Evolutionary conservation across 345 rosid genomes (phyloP).

Genomic region (Gossypium turneri): DNA sequence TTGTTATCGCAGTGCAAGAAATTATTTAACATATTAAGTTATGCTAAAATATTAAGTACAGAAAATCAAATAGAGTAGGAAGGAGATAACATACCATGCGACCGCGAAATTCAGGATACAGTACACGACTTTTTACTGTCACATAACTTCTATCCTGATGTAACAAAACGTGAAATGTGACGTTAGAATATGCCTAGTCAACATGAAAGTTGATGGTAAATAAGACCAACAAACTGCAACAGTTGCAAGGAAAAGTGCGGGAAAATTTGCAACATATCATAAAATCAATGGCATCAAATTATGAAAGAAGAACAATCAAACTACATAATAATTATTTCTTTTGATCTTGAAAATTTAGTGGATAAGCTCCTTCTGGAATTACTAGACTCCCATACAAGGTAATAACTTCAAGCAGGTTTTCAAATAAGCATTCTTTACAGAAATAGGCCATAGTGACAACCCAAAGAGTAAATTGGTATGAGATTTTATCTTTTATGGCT

Average conservation of each 20-base stretch:
- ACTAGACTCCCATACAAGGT: neutral
- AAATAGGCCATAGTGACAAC: neutral
- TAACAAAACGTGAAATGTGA: conserved; percentile 18
- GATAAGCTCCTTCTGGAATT: neutral
- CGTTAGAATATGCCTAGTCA: conserved; percentile 9
- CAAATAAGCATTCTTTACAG: neutral
- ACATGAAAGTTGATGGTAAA: conserved; percentile 2
- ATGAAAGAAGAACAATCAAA: neutral
- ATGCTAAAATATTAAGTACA: neutral
- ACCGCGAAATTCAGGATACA: conserved; percentile 93
- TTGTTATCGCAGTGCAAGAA: neutral
- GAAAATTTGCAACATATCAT: neutral
- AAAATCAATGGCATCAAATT: conserved; percentile 5
- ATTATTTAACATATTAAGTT: neutral
- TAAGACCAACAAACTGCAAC: conserved; percentile 9
- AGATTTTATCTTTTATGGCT: neutral
- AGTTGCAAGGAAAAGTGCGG: neutral
- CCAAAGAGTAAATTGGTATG: neutral
- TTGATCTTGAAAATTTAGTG: neutral
- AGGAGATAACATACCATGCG: conserved; percentile 69
- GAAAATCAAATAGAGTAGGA: neutral
- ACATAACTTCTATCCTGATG: conserved; percentile 86
- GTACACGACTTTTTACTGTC: conserved; percentile 53
- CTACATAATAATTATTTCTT: neutral
- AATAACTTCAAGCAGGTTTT: neutral